Base-by-base conservation (phyloP, 2,329 filamentous ascomycete genomes). In the Trichocomaceae sp. region DNA sequence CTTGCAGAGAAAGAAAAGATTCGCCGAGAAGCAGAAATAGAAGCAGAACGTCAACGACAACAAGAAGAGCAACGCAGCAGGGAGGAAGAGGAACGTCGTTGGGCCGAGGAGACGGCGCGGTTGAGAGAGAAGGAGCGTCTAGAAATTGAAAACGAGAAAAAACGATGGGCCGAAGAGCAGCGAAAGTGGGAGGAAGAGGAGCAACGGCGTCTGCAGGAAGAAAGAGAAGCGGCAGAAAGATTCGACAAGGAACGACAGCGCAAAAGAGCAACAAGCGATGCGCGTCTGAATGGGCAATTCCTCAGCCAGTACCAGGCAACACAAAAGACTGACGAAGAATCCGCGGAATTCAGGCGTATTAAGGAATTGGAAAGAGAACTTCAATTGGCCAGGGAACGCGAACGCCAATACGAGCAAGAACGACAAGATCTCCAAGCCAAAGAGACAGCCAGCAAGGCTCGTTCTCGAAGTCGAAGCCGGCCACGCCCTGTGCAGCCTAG, bases 301-400 rank as follows among this genome's bases (percentile, higher is more conserved):
- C 79, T 95, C 50, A 92, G 88, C 65, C 87, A 96, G 66, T 95
- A 96, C 67, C 86, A 89, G 68, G 83, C 85, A 19, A 85, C 89
- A 61, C 83, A 87, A 66, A 69, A 62, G 64, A 62, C 67, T 72
- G 56, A 66, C 66, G 64, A 59, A 72, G 65, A 72, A 57, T 75
- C 74, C 22, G 71, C 76, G 2, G 82, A 92, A 68, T 82, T 78
- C 59, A 81, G 79, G 59, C 83, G 90, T 41, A 85, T 96, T 59
- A 82, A 82, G 63, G 86, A 96, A 67, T 78, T 97, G 5, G 92
- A 97, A 72, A 77, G 79, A 31, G 82, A 88, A 64, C 76, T 89
- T 1, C 82, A 84, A 63, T 78, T 82, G 63, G 85, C 86, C 13
- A 81, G 84, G 60, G 83, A 85, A 60, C 78, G 85, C 45, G 85